These are phyloP conservation scores for Ogataea pilisensis DNA, from an alignment of 805 yeast genomes.

Conservation along the genomic window DNA sequence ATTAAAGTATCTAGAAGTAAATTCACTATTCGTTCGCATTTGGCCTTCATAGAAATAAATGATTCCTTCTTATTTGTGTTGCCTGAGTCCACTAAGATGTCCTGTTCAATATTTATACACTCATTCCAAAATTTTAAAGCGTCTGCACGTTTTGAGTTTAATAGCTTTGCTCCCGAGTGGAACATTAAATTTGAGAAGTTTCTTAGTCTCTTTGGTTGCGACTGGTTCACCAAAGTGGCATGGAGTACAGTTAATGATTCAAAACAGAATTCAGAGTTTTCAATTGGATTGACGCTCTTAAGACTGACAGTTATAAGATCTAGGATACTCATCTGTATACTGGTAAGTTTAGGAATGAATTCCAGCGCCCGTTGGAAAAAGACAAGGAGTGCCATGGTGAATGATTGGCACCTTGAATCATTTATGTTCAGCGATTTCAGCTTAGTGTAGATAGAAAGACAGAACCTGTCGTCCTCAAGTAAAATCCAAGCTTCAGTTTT, in stretches of 20 bases:
- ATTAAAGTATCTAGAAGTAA: slow-evolving; percentile 20
- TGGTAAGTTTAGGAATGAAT: background rate
- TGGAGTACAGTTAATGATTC: slow-evolving; percentile 15
- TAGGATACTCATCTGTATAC: slow-evolving; percentile 9
- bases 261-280: slow-evolving; percentile 4
- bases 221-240: slow-evolving; percentile 18
- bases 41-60: slow-evolving; percentile 22
- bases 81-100: slow-evolving; percentile 12
- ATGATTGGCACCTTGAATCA: too few relatives aligned
- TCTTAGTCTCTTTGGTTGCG: slow-evolving; percentile 35
- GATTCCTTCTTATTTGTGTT: background rate
- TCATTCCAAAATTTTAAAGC: slow-evolving; percentile 19
- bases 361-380: background rate
- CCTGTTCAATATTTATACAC: slow-evolving; percentile 32
- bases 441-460: too few relatives aligned
- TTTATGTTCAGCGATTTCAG: too few relatives aligned
- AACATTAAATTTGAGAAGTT: slow-evolving; percentile 45
- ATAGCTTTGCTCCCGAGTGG: slow-evolving; percentile 33
- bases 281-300: slow-evolving; percentile 11
- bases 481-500: too few relatives aligned
- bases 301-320: slow-evolving; percentile 20
- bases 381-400: background rate
- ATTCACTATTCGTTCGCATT: slow-evolving; percentile 34
- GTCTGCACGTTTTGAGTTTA: slow-evolving; percentile 9
- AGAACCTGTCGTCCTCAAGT: too few relatives aligned